These are phyloP conservation scores for Gaeumannomyces sp. DNA, from an alignment of 2,329 filamentous ascomycete species.

Conservation along the genomic window DNA sequence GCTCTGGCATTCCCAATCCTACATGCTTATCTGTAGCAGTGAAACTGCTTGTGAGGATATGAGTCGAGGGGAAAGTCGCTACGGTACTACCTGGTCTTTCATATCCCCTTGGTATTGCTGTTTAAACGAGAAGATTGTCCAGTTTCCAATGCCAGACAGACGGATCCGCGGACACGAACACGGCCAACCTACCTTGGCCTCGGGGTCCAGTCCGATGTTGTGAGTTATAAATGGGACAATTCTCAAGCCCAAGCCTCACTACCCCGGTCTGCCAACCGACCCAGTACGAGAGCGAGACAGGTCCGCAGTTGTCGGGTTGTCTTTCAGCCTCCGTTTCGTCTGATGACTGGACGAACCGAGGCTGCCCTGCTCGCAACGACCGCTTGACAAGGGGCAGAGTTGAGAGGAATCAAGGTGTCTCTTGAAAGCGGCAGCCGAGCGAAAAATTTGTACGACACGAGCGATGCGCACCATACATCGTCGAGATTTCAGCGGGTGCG, in stretches of 20 bases:
- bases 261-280: neutral
- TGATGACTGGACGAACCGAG: neutral
- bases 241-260: no score
- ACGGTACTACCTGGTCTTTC: no score
- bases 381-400: neutral
- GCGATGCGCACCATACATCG: neutral
- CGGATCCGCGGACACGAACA: neutral
- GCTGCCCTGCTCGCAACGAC: neutral
- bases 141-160: neutral
- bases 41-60: no score
- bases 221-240: neutral
- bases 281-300: neutral
- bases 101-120: no score
- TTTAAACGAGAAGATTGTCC: no score
- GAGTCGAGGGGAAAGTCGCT: no score
- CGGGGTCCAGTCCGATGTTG: no score
- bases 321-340: neutral
- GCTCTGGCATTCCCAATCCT: no score
- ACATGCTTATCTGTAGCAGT: no score
- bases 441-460: neutral
- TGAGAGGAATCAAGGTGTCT: no score
- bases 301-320: neutral
- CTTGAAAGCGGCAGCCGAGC: no score
- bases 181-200: neutral
- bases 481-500: no score